Conservation (phyloP, 352 stramenopile species). For the Globisporangium iwayamae region DNA sequence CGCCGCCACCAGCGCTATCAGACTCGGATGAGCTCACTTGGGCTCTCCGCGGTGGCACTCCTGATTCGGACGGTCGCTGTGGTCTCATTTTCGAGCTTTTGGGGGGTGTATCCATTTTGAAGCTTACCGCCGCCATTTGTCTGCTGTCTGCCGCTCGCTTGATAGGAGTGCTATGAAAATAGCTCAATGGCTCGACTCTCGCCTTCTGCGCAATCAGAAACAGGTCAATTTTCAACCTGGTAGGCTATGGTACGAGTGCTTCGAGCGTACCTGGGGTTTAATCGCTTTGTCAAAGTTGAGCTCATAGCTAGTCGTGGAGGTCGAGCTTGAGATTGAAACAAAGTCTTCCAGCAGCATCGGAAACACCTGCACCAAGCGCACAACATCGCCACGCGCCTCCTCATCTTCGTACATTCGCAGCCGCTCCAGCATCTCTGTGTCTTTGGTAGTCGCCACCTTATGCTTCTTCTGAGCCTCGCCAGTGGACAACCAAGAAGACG, state of each 20-base stretch:
- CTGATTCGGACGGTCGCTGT: not conserved
- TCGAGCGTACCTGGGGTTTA: not conserved
- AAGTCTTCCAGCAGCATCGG: slow-evolving; percentile 49
- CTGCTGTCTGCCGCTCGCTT: not conserved
- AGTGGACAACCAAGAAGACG: too few relatives aligned
- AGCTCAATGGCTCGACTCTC: not conserved
- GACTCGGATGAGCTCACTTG: not conserved
- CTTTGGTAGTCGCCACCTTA: not conserved
- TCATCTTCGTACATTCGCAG: slow-evolving; percentile 15
- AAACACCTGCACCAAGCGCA: slow-evolving; percentile 48
- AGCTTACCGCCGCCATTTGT: not conserved
- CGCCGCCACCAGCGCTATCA: not conserved
- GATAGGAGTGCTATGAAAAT: not conserved
- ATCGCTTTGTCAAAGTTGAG: not conserved
- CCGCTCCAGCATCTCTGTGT: not conserved
- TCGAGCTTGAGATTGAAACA: slow-evolving; percentile 10
- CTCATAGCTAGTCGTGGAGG: not conserved
- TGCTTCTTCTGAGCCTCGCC: not conserved
- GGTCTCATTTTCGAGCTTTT: not conserved
- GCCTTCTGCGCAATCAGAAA: not conserved
- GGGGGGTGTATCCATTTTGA: not conserved
- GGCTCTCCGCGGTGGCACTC: not conserved
- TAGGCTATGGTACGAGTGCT: not conserved
- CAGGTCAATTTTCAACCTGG: too few relatives aligned
- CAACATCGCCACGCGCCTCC: slow-evolving; percentile 25